Evolutionary conservation across 78 protist genomes (phyloP), one percentile per base, ranked within the genome.

Genomic region (Creolimax fragrantissima): DNA sequence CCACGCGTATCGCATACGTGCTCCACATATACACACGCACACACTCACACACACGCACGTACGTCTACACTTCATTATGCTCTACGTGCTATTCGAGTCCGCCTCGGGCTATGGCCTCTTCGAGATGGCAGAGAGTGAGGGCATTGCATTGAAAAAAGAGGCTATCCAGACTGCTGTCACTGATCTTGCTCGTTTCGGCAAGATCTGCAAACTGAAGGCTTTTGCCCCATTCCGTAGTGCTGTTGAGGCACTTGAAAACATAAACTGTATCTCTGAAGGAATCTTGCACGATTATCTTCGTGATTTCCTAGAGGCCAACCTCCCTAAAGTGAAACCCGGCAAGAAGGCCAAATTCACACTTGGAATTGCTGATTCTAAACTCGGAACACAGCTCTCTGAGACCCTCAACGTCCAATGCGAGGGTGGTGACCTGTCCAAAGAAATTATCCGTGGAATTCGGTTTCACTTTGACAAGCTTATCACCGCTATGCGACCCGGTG

Each of bases 371-470:
- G 89, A 92, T 44, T 3, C 92, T 37, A 39, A 24, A 5, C 41
- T 91, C 36, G 85, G 92, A 81, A 3, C 92, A 4, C 39, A 39
- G 45, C 35, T 91, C 3, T n/a, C 41, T 5, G 92, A 91, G 7
- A 35, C 92, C 35, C 41, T 83, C 11, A n/a, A 11, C 7, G 32
- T 91, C 32, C 92, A 7, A 3, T 92, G 90, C 74, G 58, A 84
- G 5, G 92, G 11, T 1, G 11, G 47, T 88, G 67, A 89, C 2
- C 6, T 88, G 35, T 41, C 45, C n/a, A 81, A 81, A 43, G 99
- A 98, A 94, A 81, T 99, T 36, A 17, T 92, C 43, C 95, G 99
- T 3, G 97, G 98, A 74, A 91, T 97, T 45, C 97, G 99, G 89
- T 45, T 81, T 89, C 99, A 98, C 85, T 67, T 94, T 67, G n/a